Evolutionary conservation across 441 rosid species (phyloP).

Genomic region (Isatis lusitanica): DNA sequence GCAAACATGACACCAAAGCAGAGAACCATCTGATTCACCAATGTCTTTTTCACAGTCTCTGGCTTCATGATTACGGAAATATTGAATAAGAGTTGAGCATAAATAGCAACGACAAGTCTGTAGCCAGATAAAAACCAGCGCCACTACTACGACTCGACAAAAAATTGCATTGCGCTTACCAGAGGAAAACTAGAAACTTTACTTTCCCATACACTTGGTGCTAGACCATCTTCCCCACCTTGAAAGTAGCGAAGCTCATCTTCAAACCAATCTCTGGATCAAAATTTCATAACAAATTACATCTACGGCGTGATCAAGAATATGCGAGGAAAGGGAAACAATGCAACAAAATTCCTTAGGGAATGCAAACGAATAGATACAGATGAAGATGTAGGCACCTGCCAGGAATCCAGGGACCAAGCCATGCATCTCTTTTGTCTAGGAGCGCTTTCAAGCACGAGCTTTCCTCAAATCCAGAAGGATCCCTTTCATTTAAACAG

Average conservation of each 20-base stretch:
- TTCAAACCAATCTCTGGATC: conserved; percentile 91
- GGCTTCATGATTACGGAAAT: conserved; percentile 63
- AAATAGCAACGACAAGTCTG: neutral
- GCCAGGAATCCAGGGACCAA: conserved; percentile 99
- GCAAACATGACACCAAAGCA: conserved; percentile 96
- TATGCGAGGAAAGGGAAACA: conserved; percentile 13
- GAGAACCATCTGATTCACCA: conserved; percentile 97
- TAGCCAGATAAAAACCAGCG: conserved; percentile 14
- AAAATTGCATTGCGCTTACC: conserved; percentile 45
- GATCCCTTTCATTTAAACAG: conserved; percentile 62
- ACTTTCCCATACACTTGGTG: conserved; percentile 96
- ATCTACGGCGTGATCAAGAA: conserved; percentile 11
- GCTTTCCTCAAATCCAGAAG: conserved; percentile 88
- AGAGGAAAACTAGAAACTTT: conserved; percentile 87
- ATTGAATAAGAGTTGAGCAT: conserved; percentile 18
- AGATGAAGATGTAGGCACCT: conserved; percentile 60
- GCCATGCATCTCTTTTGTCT: conserved; percentile 96
- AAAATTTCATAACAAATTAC: conserved; percentile 10
- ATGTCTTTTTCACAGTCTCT: conserved; percentile 84
- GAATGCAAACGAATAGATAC: conserved; percentile 14
- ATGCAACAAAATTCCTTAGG: conserved; percentile 20
- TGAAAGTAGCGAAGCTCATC: conserved; percentile 98
- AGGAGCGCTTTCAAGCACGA: conserved; percentile 84
- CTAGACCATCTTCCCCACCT: conserved; percentile 95
- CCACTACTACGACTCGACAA: neutral